Conservation (phyloP, 257 asterid genomes). For the Plantago major region DNA sequence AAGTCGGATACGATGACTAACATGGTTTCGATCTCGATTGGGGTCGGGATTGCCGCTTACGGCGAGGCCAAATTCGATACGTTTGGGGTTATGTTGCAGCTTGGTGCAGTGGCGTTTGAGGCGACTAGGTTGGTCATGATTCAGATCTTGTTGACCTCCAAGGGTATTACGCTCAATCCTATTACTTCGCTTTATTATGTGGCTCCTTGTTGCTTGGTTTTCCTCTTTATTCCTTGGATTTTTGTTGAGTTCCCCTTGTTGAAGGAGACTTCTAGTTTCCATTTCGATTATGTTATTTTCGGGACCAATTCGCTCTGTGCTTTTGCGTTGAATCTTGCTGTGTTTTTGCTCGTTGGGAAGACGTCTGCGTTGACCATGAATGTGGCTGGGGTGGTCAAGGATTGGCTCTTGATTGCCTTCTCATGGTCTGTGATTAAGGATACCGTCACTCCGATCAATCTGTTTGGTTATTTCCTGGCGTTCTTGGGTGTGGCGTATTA, state of each 20-base stretch:
- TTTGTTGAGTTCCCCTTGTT: constrained; percentile 52
- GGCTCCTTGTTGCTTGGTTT: constrained; percentile 57
- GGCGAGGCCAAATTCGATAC: constrained; percentile 66
- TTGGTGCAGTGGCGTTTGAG: constrained; percentile 65
- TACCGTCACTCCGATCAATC: constrained; percentile 52
- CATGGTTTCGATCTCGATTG: constrained; percentile 65
- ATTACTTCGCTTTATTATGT: constrained; percentile 64
- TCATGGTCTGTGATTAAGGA: constrained; percentile 78
- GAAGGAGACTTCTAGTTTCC: constrained; percentile 54
- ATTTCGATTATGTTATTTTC: constrained; percentile 44
- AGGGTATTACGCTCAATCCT: constrained; percentile 55
- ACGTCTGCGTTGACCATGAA: constrained; percentile 74
- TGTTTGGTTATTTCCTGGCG: constrained; percentile 58
- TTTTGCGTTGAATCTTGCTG: constrained; percentile 61
- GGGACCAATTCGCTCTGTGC: constrained; percentile 66
- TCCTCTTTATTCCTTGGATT: constrained; percentile 54
- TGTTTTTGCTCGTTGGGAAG: constrained; percentile 65
- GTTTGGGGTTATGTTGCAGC: constrained; percentile 57
- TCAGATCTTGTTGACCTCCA: constrained; percentile 52
- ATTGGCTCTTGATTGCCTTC: constrained; percentile 63
- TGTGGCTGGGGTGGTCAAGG: constrained; percentile 75
- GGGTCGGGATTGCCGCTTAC: constrained; percentile 68
- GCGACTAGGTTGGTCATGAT: constrained; percentile 69
- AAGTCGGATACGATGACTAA: constrained; percentile 53
- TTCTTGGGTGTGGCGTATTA: constrained; percentile 65